Conservation (phyloP, 768 basidiomycete species). For the Naganishia onofrii region DNA sequence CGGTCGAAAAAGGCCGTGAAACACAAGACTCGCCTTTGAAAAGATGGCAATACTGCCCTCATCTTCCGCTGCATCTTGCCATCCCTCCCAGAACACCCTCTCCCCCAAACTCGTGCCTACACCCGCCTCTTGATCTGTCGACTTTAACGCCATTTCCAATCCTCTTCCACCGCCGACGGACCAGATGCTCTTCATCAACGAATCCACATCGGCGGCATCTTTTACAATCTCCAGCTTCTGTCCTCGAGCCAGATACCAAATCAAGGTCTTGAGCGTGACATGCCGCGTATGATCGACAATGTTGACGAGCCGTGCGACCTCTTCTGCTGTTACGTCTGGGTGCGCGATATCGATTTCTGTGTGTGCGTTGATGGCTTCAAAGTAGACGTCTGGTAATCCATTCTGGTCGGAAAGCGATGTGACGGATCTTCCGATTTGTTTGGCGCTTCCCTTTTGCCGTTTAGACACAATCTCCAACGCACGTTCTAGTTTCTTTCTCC, state of each 20-base stretch:
- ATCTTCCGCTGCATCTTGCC: constrained; percentile 18
- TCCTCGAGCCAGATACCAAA: constrained; percentile 16
- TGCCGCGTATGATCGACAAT: constrained; percentile 21
- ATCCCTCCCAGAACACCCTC: constrained; percentile 16
- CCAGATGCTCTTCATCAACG: constrained; percentile 21
- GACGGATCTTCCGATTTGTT: neutral
- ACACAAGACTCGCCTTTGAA: constrained; percentile 44
- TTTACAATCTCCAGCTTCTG: constrained; percentile 5
- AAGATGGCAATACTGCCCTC: constrained; percentile 40
- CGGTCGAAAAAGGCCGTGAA: too few relatives aligned
- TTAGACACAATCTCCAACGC: constrained; percentile 10
- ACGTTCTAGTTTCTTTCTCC: constrained; percentile 2
- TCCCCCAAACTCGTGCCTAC: constrained; percentile 10
- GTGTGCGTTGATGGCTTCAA: constrained; percentile 12
- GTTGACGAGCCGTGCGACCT: constrained; percentile 13
- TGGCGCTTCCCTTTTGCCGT: neutral
- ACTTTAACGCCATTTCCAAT: constrained; percentile 3
- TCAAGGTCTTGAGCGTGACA: constrained; percentile 20
- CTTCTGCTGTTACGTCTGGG: constrained; percentile 16
- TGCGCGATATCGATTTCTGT: constrained; percentile 21
- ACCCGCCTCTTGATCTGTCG: neutral
- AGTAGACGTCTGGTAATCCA: constrained; percentile 19
- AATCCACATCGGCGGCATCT: constrained; percentile 3
- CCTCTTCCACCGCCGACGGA: constrained; percentile 3
- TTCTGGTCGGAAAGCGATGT: constrained; percentile 12